Percentiles rank a stretch among this genome's conserved stretches.
Conservation (phyloP, 2,329 filamentous ascomycete genomes). For the Aspergillus unguis region DNA sequence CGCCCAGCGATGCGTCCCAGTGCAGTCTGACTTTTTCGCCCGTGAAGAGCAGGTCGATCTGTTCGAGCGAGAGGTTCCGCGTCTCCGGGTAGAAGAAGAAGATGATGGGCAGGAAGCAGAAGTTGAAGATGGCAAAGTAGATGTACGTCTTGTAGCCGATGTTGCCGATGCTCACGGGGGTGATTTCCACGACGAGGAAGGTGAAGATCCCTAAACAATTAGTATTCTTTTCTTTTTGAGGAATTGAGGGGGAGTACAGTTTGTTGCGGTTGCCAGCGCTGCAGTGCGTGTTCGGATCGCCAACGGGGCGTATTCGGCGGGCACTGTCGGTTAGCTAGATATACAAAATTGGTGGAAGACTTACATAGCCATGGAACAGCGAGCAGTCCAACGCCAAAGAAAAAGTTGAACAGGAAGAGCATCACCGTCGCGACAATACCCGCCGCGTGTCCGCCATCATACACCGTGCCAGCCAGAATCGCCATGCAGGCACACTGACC, state of each 20-base stretch:
- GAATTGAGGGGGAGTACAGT: conserved; percentile 35
- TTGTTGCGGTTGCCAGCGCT: conserved; percentile 50
- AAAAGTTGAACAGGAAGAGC: conserved; percentile 56
- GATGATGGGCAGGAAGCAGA: conserved; percentile 49
- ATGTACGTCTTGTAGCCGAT: conserved; percentile 45
- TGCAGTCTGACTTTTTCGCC: conserved; percentile 28
- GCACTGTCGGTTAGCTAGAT: conserved; percentile 24
- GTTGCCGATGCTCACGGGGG: conserved; percentile 42
- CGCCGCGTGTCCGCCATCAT: conserved; percentile 34
- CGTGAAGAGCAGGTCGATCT: conserved; percentile 35
- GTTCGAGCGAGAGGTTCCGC: conserved; percentile 31
- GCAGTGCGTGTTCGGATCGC: conserved; percentile 50
- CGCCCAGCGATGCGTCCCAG: conserved; percentile 29
- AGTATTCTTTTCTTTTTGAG: too few relatives aligned
- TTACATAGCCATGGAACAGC: conserved; percentile 44
- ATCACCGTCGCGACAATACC: conserved; percentile 47
- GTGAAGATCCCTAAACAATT: conserved; percentile 42
- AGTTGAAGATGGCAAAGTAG: conserved; percentile 47
- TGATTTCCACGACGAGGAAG: conserved; percentile 47
- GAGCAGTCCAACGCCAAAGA: conserved; percentile 50
- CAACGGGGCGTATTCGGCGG: conserved; percentile 47
- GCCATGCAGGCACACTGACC: conserved; percentile 52
- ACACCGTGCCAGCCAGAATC: conserved; percentile 46
- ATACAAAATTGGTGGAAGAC: conserved; percentile 4
- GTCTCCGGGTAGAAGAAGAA: conserved; percentile 42